Percentiles rank a stretch among this genome's conserved stretches.
Evolutionary conservation across 2,329 filamentous ascomycete genomes (phyloP).

Genomic region (Colletotrichum noveboracense): DNA sequence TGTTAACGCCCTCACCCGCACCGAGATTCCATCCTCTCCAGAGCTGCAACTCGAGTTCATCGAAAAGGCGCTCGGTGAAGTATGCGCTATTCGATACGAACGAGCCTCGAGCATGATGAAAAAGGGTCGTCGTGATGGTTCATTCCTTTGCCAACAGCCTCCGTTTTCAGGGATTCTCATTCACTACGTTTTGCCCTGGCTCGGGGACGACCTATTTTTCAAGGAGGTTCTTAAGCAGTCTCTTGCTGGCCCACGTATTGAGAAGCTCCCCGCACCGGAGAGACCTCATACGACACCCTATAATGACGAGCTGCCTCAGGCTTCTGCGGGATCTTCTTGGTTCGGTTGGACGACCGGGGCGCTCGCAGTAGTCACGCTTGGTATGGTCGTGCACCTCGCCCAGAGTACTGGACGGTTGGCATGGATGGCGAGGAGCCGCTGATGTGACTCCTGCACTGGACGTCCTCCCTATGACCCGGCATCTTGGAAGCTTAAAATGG

Average conservation of each 20-base stretch:
- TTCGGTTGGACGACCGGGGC: neutral
- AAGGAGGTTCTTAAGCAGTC: neutral
- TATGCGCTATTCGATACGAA: neutral
- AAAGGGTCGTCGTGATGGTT: neutral
- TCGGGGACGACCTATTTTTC: neutral
- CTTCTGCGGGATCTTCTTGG: neutral
- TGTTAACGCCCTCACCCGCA: slow-evolving; percentile 13
- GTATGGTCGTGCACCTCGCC: neutral
- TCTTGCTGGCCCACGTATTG: neutral
- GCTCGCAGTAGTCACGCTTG: neutral
- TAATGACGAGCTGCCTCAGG: neutral
- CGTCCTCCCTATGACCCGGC: no score
- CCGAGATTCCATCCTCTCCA: neutral
- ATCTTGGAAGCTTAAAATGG: no score
- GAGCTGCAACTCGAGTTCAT: neutral
- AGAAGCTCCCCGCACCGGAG: fast-evolving
- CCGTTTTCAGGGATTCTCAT: neutral
- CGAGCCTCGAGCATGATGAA: neutral
- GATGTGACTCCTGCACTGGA: no score
- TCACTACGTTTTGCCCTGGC: neutral
- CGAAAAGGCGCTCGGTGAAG: neutral
- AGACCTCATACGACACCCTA: neutral
- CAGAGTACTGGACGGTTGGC: neutral
- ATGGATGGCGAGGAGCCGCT: neutral
- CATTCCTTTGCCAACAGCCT: neutral